phyloP scores from a whole-genome alignment of 352 stramenopile species.

The Phytophthora pini region DNA sequence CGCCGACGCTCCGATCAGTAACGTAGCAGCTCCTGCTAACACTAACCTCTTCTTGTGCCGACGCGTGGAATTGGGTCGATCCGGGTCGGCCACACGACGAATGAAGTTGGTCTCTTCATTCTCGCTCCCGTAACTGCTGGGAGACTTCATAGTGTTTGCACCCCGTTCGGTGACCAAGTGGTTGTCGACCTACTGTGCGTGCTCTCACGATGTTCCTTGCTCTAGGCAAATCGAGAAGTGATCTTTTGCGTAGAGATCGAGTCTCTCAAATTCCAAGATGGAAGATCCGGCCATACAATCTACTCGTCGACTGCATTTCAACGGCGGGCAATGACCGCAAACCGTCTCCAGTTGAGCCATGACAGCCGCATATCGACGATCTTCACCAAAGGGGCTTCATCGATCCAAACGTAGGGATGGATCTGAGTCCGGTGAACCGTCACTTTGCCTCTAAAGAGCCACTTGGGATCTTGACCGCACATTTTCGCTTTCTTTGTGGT shows the following conservation, averaged over 20 bases:
- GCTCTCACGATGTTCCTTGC: slow-evolving; percentile 30
- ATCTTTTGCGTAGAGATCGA: background rate
- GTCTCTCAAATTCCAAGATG: background rate
- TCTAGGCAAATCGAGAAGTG: slow-evolving; percentile 51
- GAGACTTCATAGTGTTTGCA: slow-evolving; percentile 56
- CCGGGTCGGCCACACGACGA: slow-evolving; percentile 53
- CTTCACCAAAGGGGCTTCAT: background rate
- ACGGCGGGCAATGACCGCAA: slow-evolving; percentile 7
- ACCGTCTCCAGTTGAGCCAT: slow-evolving; percentile 17
- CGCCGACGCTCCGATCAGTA: slow-evolving; percentile 46
- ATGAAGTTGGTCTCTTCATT: slow-evolving; percentile 72
- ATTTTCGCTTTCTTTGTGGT: background rate
- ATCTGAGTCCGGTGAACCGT: slow-evolving; percentile 12
- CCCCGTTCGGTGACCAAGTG: background rate
- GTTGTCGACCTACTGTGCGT: background rate
- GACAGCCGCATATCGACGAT: slow-evolving; percentile 20
- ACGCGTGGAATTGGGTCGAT: slow-evolving; percentile 41
- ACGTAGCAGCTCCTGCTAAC: slow-evolving; percentile 43
- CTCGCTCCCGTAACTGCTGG: slow-evolving; percentile 57
- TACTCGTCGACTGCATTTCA: slow-evolving; percentile 3
- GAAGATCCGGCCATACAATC: slow-evolving; percentile 13
- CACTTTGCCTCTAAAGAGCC: slow-evolving; percentile 8
- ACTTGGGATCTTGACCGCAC: slow-evolving; percentile 22
- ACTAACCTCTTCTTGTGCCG: slow-evolving; percentile 57
- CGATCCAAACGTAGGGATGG: slow-evolving; percentile 17